A percentile compares a stretch with the other conserved stretches of the same genome.
Conservation (phyloP, 805 yeast species). For the Saccharomycopsis selenospora region DNA sequence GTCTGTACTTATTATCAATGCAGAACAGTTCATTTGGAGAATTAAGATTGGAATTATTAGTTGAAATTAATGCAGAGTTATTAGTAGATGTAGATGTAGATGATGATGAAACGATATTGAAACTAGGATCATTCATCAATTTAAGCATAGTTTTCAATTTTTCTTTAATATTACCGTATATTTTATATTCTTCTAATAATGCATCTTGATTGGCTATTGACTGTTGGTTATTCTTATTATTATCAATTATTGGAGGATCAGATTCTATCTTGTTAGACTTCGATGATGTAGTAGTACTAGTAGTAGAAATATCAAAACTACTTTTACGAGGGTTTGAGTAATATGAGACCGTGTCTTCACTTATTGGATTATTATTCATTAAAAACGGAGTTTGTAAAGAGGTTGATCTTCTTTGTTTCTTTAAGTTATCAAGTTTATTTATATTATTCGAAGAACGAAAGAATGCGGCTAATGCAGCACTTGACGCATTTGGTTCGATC, state of each 20-base stretch:
- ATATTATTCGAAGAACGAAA: conserved; percentile 21
- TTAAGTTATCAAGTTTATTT: not conserved
- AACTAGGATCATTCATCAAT: conserved; percentile 9
- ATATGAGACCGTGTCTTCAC: not conserved
- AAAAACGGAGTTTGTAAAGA: conserved; percentile 18
- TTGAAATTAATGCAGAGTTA: not conserved
- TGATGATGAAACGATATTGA: not conserved
- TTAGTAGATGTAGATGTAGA: not conserved
- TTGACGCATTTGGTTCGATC: conserved; percentile 33
- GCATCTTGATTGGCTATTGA: not conserved
- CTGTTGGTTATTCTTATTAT: not conserved
- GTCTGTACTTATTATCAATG: too few relatives aligned
- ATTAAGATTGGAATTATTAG: not conserved
- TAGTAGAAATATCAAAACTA: not conserved
- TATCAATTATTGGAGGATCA: too few relatives aligned
- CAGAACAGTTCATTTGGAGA: not conserved
- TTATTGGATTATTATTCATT: conserved; percentile 12
- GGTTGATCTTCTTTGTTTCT: conserved; percentile 6
- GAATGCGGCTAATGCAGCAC: conserved; percentile 34
- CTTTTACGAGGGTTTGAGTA: not conserved
- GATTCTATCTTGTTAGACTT: too few relatives aligned
- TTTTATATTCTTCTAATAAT: conserved; percentile 5
- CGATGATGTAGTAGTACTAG: too few relatives aligned
- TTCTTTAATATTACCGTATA: conserved; percentile 13
- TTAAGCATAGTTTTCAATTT: conserved; percentile 16